A percentile compares a stretch with the other conserved stretches of the same genome.
Evolutionary conservation across 2,329 filamentous ascomycete genomes (phyloP).

Genomic region (Trichoderma pleuroti): DNA sequence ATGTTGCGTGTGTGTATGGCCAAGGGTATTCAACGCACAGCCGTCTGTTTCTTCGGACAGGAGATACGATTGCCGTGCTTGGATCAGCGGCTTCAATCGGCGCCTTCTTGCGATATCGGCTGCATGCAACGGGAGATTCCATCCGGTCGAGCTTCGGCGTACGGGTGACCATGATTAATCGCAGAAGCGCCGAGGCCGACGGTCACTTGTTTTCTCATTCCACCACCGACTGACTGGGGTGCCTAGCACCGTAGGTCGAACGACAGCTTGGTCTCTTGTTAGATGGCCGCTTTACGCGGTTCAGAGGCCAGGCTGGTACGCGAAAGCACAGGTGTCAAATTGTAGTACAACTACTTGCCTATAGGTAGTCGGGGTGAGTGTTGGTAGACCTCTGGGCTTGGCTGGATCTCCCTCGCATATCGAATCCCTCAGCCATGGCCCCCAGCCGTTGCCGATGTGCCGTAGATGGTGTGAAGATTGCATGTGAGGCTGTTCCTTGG

Average conservation of each 20-base stretch:
- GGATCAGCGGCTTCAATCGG: not conserved
- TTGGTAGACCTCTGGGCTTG: not conserved
- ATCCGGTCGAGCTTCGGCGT: not conserved
- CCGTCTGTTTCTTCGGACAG: not conserved
- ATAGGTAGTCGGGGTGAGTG: not conserved
- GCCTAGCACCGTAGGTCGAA: not conserved
- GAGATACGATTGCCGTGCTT: not conserved
- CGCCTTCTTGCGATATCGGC: conserved; percentile 9
- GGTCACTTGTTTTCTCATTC: not conserved
- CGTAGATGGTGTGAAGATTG: conserved; percentile 15
- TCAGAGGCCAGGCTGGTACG: not conserved
- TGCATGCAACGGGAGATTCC: conserved; percentile 2
- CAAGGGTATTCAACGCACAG: not conserved
- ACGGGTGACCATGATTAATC: not conserved
- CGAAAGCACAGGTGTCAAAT: not conserved
- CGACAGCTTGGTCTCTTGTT: not conserved
- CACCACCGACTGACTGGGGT: not conserved
- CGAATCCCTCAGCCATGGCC: not conserved
- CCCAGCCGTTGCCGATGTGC: conserved; percentile 16
- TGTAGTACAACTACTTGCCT: not conserved
- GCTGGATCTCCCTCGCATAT: not conserved
- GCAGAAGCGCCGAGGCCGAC: not conserved
- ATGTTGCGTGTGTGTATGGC: not conserved
- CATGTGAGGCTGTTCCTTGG: not conserved
- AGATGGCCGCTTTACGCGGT: not conserved